Evolutionary conservation across 352 stramenopile species (phyloP), one percentile per base, ranked within the genome.

Genomic region (Globisporangium splendens): DNA sequence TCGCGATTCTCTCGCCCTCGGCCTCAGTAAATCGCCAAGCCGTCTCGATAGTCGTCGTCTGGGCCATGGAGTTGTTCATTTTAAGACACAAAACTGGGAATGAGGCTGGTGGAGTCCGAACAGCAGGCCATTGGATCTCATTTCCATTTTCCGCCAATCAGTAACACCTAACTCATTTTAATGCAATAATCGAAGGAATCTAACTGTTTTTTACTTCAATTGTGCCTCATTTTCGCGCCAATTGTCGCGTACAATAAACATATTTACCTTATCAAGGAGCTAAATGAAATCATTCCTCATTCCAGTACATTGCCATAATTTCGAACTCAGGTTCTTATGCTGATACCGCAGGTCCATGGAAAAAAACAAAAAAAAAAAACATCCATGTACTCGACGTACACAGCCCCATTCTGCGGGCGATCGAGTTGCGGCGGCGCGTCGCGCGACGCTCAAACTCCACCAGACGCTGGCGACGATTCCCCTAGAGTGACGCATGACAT

Each of bases 31-130:
- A 59, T 90, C 77, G 57, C 69, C 66, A 50, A 90, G n/a, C n/a
- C n/a, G n/a, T n/a, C n/a, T n/a, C n/a, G n/a, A n/a, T n/a, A 90
- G 22, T 77, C 80, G 50, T 90, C 79, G 69, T 89, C 77, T 6
- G 14, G 8, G 38, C 49, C 46, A 28, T 47, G 42, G 12, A 49
- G 1, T 28, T 42, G 56, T 42, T 12, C n/a, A 24, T 51, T 42
- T 39, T 24, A 15, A 8, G 13, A 15, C 15, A 21, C 39, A 20
- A 58, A 28, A 12, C 39, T 50, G 13, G 13, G 17, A n/a, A 44
- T 56, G 24, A 10, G n/a, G 2, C 28, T 3, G 28, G 1, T 35
- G 28, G 5, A 35, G 28, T 8, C 5, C 28, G 28, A 35, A 2
- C 5, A 31, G 24, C 2, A 31, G 5, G n/a, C n/a, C n/a, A n/a